Conservation (phyloP, 164 flowering plant species). For the Liriodendron chinense region DNA sequence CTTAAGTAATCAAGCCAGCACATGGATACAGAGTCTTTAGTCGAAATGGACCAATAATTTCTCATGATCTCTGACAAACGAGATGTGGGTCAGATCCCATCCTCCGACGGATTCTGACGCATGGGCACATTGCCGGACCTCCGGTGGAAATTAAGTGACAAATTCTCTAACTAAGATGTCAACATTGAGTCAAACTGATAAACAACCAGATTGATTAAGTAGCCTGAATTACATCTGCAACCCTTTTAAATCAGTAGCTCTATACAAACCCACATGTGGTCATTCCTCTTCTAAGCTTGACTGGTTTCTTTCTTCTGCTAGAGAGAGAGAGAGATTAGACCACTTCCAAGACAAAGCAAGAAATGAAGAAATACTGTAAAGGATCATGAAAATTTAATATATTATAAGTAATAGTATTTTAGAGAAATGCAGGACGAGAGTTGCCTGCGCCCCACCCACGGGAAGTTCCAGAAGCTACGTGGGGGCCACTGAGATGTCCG, state of each 20-base stretch:
- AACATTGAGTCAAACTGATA: neutral
- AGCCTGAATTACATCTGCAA: constrained; percentile 16
- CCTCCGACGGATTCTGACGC: neutral
- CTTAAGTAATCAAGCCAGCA: constrained; percentile 1
- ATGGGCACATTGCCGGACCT: neutral
- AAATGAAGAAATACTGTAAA: no score
- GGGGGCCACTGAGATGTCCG: no score
- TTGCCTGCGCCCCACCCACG: no score
- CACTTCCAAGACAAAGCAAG: neutral
- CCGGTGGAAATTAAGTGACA: neutral
- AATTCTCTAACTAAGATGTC: constrained; percentile 2
- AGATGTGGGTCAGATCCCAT: constrained; percentile 8
- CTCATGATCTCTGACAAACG: neutral
- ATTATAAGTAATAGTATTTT: no score
- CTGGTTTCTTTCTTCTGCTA: constrained; percentile 14
- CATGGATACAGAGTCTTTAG: constrained; percentile 9
- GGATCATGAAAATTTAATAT: no score
- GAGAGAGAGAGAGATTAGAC: neutral
- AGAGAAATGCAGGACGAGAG: no score
- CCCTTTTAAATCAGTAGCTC: constrained; percentile 11
- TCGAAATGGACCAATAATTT: neutral
- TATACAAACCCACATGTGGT: constrained; percentile 5
- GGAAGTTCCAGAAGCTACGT: no score
- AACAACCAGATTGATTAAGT: neutral
- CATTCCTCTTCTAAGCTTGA: neutral